Base-by-base conservation (phyloP, 2,329 filamentous ascomycete species). In the Purpureocillium lavendulum region DNA sequence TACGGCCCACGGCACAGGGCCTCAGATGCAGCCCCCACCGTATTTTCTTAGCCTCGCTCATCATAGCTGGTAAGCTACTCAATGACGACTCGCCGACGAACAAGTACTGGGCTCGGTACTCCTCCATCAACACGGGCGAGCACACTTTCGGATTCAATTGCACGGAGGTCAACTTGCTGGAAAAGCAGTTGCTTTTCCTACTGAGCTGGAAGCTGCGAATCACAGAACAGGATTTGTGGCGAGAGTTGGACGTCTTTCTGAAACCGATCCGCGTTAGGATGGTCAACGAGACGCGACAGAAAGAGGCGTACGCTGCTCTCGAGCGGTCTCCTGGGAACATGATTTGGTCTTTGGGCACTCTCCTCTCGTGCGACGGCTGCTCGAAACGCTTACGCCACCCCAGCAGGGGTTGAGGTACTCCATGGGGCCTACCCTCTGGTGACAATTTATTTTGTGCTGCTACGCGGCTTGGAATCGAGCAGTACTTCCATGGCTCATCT, bases 31-130 rank as follows among this genome's bases (percentile, higher is more conserved):
- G 92, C 17, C 87, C 90, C 35, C 92, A 98, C 71, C 84, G 92
- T 54, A 97, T 98, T 73, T 97, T 98, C 69, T 77, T 98, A 35
- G 90, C 87, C 33, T 73, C 85, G 13, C 80, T 90, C 49, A 92
- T 92, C 57, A 72, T 83, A 33, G 81, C 92, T 2, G 90, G 92
- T 53, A 98, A 98, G 80, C 96, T 96, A 64, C 77, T 97, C 52
- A 97, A 98, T 63, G 92, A 97, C 72, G 95, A 88, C 45, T 96
- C 88, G 11, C 92, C 92, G 46, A 97, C 97, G 81, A 98, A 98
- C 78, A 97, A 97, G 80, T 90, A 98, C 74, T 98, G 92, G 92
- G 89, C 92, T 49, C 83, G 81, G 54, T 98, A 97, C 72, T 94
- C 84, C 44, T 69, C 82, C 54, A 82, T 95, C 51, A 83, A 72